Evolutionary conservation across 1,284 basidiomycete species (phyloP), one percentile per base, ranked within the genome.

Genomic region (Cryptococcus jaspeensis): DNA sequence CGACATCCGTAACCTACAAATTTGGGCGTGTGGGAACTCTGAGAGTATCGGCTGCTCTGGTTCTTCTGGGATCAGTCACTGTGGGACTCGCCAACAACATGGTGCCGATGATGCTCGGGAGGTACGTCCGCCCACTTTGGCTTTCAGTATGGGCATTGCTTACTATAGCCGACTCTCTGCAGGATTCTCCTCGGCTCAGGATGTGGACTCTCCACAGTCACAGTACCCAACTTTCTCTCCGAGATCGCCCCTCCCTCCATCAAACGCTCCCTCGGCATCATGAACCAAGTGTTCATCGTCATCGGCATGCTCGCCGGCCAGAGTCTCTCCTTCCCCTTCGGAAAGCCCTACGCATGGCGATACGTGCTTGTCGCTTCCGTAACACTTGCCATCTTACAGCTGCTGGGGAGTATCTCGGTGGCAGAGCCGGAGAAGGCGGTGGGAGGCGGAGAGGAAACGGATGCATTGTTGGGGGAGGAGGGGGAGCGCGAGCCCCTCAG

Each of bases 241-340:
- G 74, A 78, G 43, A 70, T 81, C 38, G 77, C 79, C 1, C 80
- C 80, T 0, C 52, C 73, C 0, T 35, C 64, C 6, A 64, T 78
- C 23, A 71, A 71, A 37, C 72, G 74, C 13, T 71, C 75, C 3
- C 63, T 80, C 18, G 80, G 80, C 0, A 78, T 80, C 32, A 59
- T 76, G 32, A 81, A 80, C 61, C 80, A 78, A 59, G 62, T 76
- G 16, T 72, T 68, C 52, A 78, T 78, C 53, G 74, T 76, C 23
- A 28, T 72, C 9, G 77, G 76, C 4, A 72, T 78, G 58, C 69
- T 80, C 36, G 45, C 66, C 4, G 78, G 74, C 0, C 79, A 80
- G 57, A 66, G 71, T 2, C 60, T 78, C 0, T 75, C 76, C 1
- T 72, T 77, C 38, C 76, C 71, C 11, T 67, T 75, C 38, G 65